Evolutionary conservation across 805 yeast genomes (phyloP).

Genomic region (Deakozyma indianensis): DNA sequence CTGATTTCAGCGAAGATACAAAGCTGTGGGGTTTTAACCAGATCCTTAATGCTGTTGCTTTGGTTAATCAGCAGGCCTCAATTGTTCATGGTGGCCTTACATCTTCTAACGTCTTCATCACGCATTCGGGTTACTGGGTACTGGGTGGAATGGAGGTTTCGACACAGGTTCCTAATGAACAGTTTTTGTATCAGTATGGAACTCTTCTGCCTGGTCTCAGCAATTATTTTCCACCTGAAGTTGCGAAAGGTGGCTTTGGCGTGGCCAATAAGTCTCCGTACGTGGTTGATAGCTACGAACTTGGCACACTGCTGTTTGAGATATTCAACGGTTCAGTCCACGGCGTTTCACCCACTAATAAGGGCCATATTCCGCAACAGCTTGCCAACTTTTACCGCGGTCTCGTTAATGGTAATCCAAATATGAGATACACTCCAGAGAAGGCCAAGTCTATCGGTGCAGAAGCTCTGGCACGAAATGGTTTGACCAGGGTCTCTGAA

Average conservation of each 20-base stretch:
- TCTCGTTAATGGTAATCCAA: not conserved
- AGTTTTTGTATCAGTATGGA: slow-evolving; percentile 23
- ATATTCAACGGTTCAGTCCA: slow-evolving; percentile 24
- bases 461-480: not conserved
- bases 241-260: slow-evolving; percentile 30
- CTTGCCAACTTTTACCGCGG: not conserved
- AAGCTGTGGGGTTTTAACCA: slow-evolving; percentile 40
- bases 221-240: slow-evolving; percentile 40
- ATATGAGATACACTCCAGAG: not conserved
- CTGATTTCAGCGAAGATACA: slow-evolving; percentile 20
- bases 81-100: slow-evolving; percentile 54
- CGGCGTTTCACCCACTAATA: not conserved
- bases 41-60: slow-evolving; percentile 40
- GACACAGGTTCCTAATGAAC: slow-evolving; percentile 33
- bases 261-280: slow-evolving; percentile 17
- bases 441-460: not conserved
- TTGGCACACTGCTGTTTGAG: slow-evolving; percentile 41
- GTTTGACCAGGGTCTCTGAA: not conserved
- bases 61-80: slow-evolving; percentile 38
- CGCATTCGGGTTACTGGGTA: slow-evolving; percentile 66
- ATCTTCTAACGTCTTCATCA: slow-evolving; percentile 45
- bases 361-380: slow-evolving; percentile 2
- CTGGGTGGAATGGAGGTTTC: slow-evolving; percentile 68
- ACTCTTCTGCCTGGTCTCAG: slow-evolving; percentile 21
- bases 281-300: slow-evolving; percentile 45